phyloP scores from a whole-genome alignment of 371 early-diverging fungal species.

The Lichtheimia hyalospora region DNA sequence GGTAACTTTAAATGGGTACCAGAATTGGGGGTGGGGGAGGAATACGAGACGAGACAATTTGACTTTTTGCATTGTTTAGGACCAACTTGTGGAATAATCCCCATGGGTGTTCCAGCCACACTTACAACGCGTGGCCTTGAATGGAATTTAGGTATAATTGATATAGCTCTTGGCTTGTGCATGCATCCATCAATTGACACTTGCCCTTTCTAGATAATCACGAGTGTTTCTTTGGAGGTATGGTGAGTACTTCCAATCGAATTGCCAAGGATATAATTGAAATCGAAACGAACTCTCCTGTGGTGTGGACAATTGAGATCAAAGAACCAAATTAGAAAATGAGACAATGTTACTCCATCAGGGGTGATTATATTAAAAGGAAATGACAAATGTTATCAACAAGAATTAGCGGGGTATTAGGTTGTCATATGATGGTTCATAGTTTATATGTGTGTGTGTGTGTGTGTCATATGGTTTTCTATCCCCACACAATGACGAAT shows the following conservation, averaged over 20 bases:
- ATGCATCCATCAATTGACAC: neutral
- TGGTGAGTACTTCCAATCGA: slow-evolving; percentile 80
- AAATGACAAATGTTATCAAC: too few relatives aligned
- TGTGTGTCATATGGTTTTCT: too few relatives aligned
- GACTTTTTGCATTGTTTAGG: slow-evolving; percentile 31
- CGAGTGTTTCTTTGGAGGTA: slow-evolving; percentile 63
- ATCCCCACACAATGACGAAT: too few relatives aligned
- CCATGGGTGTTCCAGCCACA: slow-evolving; percentile 66
- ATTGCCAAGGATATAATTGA: slow-evolving; percentile 56
- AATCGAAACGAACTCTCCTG: slow-evolving; percentile 64
- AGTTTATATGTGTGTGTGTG: too few relatives aligned
- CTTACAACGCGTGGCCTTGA: slow-evolving; percentile 76
- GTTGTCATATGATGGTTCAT: too few relatives aligned
- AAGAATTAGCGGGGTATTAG: too few relatives aligned
- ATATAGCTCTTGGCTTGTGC: neutral
- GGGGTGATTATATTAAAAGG: too few relatives aligned
- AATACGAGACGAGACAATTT: slow-evolving; percentile 1
- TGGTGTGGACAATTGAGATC: slow-evolving; percentile 81
- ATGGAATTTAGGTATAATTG: slow-evolving; percentile 79
- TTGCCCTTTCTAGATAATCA: slow-evolving; percentile 35
- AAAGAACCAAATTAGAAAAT: slow-evolving; percentile 10
- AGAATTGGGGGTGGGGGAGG: neutral
- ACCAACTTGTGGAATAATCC: slow-evolving; percentile 88
- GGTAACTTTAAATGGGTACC: slow-evolving; percentile 31
- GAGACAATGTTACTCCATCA: neutral